Conservation (phyloP, 768 basidiomycete species). For the Cyclocybe cylindracea region DNA sequence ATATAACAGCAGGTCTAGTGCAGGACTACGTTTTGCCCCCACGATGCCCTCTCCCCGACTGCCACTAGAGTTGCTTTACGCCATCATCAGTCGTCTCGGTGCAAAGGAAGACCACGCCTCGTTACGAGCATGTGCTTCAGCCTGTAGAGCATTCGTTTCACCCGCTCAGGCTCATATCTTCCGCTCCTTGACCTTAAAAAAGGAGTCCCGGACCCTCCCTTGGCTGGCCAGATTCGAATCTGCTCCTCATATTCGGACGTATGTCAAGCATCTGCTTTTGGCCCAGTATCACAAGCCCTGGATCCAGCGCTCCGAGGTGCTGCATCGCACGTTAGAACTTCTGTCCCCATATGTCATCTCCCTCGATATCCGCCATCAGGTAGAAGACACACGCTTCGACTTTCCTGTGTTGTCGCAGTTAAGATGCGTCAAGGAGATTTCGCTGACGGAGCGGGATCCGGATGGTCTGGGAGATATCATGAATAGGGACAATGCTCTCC, state of each 20-base stretch:
- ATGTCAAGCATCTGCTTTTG: constrained; percentile 9
- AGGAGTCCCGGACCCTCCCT: neutral
- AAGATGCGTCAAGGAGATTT: constrained; percentile 7
- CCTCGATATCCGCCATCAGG: constrained; percentile 10
- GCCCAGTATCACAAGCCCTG: constrained; percentile 10
- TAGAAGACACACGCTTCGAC: constrained; percentile 4
- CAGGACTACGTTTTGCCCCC: too few species aligned
- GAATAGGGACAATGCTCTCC: constrained; percentile 7
- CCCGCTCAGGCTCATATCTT: constrained; percentile 1
- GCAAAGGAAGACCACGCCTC: neutral
- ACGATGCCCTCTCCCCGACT: neutral
- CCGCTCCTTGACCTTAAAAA: too few species aligned
- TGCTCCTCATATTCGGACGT: constrained; percentile 3
- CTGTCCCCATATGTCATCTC: constrained; percentile 10
- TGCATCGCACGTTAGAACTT: constrained; percentile 3
- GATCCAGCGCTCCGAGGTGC: constrained; percentile 9
- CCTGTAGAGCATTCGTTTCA: neutral
- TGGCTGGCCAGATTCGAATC: neutral
- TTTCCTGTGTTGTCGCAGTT: constrained; percentile 7
- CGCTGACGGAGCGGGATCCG: constrained; percentile 1
- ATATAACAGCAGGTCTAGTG: too few species aligned
- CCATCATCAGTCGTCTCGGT: neutral
- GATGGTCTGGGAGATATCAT: neutral
- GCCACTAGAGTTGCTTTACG: constrained; percentile 1
- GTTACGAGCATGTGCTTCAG: neutral